Conservation (phyloP, 2,329 filamentous ascomycete species). For the Lomentospora prolificans region DNA sequence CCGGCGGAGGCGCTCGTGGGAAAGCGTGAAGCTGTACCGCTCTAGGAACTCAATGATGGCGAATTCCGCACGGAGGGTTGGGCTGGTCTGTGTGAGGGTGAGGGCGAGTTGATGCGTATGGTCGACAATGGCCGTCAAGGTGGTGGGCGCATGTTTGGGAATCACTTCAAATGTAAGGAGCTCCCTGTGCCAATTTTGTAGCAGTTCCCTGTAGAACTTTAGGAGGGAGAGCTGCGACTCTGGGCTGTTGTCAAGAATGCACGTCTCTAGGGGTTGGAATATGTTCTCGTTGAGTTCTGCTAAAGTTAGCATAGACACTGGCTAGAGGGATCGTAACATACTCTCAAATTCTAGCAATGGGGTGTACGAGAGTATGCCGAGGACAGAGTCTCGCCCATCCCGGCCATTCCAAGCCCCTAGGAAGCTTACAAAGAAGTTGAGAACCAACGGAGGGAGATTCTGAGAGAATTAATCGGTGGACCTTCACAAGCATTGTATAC, state of each 20-base stretch:
- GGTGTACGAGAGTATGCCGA: constrained; percentile 47
- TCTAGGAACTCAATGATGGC: constrained; percentile 63
- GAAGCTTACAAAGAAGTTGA: constrained; percentile 41
- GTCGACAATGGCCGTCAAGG: constrained; percentile 31
- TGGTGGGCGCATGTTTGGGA: constrained; percentile 24
- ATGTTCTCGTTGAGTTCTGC: constrained; percentile 41
- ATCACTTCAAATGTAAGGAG: constrained; percentile 30
- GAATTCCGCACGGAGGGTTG: constrained; percentile 34
- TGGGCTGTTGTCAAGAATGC: constrained; percentile 36
- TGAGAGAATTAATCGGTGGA: constrained; percentile 13
- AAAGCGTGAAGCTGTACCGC: constrained; percentile 45
- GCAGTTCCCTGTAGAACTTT: constrained; percentile 55
- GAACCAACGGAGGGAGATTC: constrained; percentile 37
- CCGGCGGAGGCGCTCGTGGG: constrained; percentile 36
- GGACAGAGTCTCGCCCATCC: constrained; percentile 39
- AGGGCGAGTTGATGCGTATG: constrained; percentile 48
- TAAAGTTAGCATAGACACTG: background rate
- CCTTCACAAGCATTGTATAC: background rate
- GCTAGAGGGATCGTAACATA: constrained; percentile 23
- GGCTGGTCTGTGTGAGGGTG: constrained; percentile 46
- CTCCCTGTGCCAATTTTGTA: constrained; percentile 47
- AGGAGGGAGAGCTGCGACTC: constrained; percentile 51
- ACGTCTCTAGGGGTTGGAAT: constrained; percentile 41
- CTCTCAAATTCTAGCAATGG: constrained; percentile 48
- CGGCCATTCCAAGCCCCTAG: constrained; percentile 53